phyloP scores from a whole-genome alignment of 2,329 filamentous ascomycete genomes.

The Clonostachys rhizophaga region DNA sequence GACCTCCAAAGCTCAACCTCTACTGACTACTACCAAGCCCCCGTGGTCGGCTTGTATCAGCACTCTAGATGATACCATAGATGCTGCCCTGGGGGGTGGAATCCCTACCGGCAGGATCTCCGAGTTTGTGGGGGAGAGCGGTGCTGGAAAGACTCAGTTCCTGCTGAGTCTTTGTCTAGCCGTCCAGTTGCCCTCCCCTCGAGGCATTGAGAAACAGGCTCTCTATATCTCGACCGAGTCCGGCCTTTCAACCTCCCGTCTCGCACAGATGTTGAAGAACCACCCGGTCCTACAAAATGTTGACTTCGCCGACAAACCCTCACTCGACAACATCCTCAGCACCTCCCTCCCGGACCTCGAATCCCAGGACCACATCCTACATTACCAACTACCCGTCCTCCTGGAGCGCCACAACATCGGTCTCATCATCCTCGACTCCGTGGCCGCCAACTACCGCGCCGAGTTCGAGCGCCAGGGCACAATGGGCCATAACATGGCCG shows the following conservation, averaged over 20 bases:
- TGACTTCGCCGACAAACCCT: constrained; percentile 35
- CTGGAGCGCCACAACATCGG: constrained; percentile 72
- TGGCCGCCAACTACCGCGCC: constrained; percentile 92
- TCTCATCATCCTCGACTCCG: constrained; percentile 81
- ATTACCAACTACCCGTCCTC: constrained; percentile 86
- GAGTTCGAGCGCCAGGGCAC: constrained; percentile 67
- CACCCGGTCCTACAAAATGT: constrained; percentile 52
- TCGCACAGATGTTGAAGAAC: constrained; percentile 69
- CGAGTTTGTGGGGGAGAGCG: constrained; percentile 90
- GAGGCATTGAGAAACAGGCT: constrained; percentile 65
- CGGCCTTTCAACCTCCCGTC: constrained; percentile 73
- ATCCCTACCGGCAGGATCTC: constrained; percentile 77
- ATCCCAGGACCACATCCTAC: constrained; percentile 90
- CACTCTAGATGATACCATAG: constrained; percentile 72
- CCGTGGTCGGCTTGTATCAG: constrained; percentile 53
- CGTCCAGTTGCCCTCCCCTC: constrained; percentile 71
- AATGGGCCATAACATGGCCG: constrained; percentile 58
- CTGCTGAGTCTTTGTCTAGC: constrained; percentile 80
- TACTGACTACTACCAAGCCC: neutral
- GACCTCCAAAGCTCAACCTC: neutral
- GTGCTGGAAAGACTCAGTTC: constrained; percentile 92
- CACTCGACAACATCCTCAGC: constrained; percentile 72
- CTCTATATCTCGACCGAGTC: constrained; percentile 95
- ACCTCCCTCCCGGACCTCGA: constrained; percentile 87
- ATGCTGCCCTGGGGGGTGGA: constrained; percentile 69